Conservation (phyloP, 2,329 filamentous ascomycete genomes). For the Pseudophaeomoniella oleicola region DNA sequence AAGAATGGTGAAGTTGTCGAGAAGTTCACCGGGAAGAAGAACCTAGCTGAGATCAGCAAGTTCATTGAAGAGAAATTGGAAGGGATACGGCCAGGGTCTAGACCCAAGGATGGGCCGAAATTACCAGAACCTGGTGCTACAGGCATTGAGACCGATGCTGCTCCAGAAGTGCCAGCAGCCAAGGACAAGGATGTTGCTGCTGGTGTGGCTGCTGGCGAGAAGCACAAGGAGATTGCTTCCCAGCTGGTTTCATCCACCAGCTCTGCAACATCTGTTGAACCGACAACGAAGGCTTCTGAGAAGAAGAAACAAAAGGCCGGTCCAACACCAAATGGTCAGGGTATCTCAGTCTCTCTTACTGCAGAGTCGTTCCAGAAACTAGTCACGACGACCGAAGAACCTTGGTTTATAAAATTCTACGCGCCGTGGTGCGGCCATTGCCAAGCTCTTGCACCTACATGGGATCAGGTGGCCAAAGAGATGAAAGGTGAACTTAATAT, state of each 20-base stretch:
- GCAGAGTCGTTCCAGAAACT: constrained; percentile 73
- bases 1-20: constrained; percentile 60
- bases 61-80: constrained; percentile 68
- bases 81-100: constrained; percentile 62
- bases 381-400: constrained; percentile 75
- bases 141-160: constrained; percentile 26
- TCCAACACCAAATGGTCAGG: constrained; percentile 55
- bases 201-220: constrained; percentile 22
- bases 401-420: constrained; percentile 99
- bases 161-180: constrained; percentile 20
- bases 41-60: constrained; percentile 49
- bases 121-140: constrained; percentile 58
- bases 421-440: constrained; percentile 96
- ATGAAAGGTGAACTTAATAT: constrained; percentile 84
- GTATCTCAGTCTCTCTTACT: constrained; percentile 59
- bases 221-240: constrained; percentile 23
- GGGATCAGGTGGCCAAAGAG: constrained; percentile 77
- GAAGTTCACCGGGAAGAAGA: constrained; percentile 50
- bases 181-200: constrained; percentile 29
- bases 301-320: constrained; percentile 33
- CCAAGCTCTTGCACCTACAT: constrained; percentile 79
- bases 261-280: constrained; percentile 7
- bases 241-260: constrained; percentile 7
- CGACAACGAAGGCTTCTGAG: constrained; percentile 16
- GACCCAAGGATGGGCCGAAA: constrained; percentile 50